These are phyloP conservation scores for Gossypium gossypioides DNA, from an alignment of 441 rosid genomes.

Conservation along the genomic window DNA sequence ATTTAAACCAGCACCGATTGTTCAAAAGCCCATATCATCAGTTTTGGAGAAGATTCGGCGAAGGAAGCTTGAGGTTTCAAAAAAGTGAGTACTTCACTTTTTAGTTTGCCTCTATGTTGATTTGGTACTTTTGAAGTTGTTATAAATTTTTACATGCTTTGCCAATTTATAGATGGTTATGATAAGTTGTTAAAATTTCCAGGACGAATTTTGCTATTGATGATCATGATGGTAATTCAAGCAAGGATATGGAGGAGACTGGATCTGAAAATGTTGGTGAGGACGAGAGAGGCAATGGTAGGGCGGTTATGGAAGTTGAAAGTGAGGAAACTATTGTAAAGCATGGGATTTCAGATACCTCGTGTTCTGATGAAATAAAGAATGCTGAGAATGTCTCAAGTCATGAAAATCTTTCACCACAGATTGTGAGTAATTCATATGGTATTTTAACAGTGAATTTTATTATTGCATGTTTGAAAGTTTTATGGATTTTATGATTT, in stretches of 20 bases:
- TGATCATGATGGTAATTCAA: conserved; percentile 12
- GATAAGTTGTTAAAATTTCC: conserved; percentile 16
- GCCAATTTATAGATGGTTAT: neutral
- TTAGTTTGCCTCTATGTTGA: neutral
- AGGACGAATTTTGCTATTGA: conserved; percentile 19
- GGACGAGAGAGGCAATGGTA: conserved; percentile 14
- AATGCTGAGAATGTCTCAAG: conserved; percentile 19
- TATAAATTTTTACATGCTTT: neutral
- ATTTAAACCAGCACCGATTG: conserved; percentile 56
- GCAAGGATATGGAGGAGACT: conserved; percentile 23
- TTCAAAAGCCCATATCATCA: conserved; percentile 70
- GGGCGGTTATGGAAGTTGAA: conserved; percentile 17
- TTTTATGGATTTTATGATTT: neutral
- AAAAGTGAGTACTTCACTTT: conserved; percentile 40
- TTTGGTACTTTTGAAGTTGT: neutral
- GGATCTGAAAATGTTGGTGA: conserved; percentile 15
- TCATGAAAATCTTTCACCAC: conserved; percentile 13
- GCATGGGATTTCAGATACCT: conserved; percentile 20
- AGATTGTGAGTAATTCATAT: conserved; percentile 20
- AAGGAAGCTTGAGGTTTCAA: conserved; percentile 67
- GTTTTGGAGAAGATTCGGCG: conserved; percentile 73
- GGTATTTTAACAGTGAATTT: neutral
- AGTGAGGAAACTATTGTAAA: conserved; percentile 13
- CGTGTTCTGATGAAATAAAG: conserved; percentile 12
- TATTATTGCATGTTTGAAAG: neutral